phyloP scores from a whole-genome alignment of 306 rosid species.

The Phaseolus lunatus region DNA sequence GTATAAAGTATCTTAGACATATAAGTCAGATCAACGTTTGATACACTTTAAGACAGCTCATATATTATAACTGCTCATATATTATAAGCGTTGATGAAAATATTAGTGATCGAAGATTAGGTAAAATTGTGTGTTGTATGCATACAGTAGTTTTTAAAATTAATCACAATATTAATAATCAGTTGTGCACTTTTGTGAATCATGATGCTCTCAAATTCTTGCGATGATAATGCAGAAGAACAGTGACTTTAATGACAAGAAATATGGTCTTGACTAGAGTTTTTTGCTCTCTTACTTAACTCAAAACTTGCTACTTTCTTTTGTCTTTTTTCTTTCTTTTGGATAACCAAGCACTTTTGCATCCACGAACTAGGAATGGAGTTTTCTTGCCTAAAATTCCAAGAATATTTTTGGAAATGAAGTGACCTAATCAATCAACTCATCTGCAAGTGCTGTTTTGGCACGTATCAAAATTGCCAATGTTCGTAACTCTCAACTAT shows the following conservation, averaged over 20 bases:
- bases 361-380: conserved; percentile 17
- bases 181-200: neutral
- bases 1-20: too few species aligned
- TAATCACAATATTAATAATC: neutral
- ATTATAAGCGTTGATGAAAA: neutral
- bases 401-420: conserved; percentile 31
- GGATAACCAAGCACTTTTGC: conserved; percentile 22
- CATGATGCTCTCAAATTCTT: neutral
- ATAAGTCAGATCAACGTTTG: too few species aligned
- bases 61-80: too few species aligned
- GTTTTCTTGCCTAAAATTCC: conserved; percentile 36
- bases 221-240: conserved; percentile 14
- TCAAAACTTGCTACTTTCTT: neutral
- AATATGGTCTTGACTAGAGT: neutral
- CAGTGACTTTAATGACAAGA: conserved; percentile 5
- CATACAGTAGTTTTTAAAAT: too few species aligned
- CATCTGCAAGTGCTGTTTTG: neutral
- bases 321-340: neutral
- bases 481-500: conserved; percentile 18
- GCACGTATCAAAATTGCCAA: conserved; percentile 16
- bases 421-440: conserved; percentile 7
- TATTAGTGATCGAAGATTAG: neutral
- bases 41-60: too few species aligned
- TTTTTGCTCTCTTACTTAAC: neutral
- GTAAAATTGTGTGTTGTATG: neutral